Percentiles rank a stretch among this genome's conserved stretches.
Conservation (phyloP, 2,329 filamentous ascomycete species). For the Aspergillus niger region DNA sequence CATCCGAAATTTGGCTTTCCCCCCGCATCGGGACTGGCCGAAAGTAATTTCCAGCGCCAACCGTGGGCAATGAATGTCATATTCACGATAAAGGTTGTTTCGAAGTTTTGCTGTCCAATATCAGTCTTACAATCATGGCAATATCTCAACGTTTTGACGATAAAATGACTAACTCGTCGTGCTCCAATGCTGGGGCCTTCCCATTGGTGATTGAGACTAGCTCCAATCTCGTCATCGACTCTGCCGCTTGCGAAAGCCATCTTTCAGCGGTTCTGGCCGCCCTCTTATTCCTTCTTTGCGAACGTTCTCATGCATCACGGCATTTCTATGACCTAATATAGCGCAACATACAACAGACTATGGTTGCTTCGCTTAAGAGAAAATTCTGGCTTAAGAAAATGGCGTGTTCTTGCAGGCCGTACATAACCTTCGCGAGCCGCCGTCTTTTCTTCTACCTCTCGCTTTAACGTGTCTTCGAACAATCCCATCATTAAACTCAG, state of each 20-base stretch:
- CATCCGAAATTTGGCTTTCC: no score
- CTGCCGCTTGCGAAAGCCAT: not conserved
- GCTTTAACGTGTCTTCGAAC: not conserved
- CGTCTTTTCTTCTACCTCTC: not conserved
- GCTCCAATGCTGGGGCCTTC: not conserved
- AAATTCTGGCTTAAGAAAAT: not conserved
- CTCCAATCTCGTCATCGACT: not conserved
- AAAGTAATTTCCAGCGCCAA: no score
- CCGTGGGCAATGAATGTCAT: no score
- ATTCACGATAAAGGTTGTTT: no score
- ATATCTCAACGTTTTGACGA: not conserved
- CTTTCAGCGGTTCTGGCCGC: not conserved
- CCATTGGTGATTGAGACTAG: not conserved
- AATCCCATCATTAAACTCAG: not conserved
- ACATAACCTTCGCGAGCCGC: not conserved
- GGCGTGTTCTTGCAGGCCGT: not conserved
- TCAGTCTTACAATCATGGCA: no score
- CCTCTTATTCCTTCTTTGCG: not conserved
- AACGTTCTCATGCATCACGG: not conserved
- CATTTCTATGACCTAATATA: constrained; percentile 1
- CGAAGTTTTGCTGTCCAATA: no score
- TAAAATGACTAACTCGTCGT: not conserved
- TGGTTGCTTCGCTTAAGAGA: not conserved
- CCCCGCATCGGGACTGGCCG: no score
- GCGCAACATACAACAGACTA: not conserved